Base-by-base conservation (phyloP, 2,329 filamentous ascomycete species). In the Pleoardoris graminearum region DNA sequence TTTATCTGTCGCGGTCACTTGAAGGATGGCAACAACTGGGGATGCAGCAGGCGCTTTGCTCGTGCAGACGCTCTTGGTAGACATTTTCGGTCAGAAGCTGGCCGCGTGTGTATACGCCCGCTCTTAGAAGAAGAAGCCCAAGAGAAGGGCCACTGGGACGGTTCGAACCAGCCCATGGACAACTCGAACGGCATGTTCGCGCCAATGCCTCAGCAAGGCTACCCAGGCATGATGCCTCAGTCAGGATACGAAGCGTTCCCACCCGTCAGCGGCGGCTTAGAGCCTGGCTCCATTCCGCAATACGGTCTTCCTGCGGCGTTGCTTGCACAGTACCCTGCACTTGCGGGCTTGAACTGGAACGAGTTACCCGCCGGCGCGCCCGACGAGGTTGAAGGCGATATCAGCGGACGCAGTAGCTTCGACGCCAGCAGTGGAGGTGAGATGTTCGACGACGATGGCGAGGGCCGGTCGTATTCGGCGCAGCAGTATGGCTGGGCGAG, bases 91-190 rank as follows among this genome's bases (percentile, higher is more conserved):
- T 96, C 91, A 2, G 94, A 99, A 76, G 94, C 94, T 2, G 94
- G 94, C 6, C 85, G 94, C 27, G 90, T 97, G 48, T 99, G 94
- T 70, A 99, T 99, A 75, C 96, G 96, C 64, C 92, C 94, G n/a
- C 78, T 99, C 11, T 82, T 99, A 1, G 94, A 99, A 59, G 94
- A 99, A 75, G 94, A 99, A 77, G 88, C 91, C 66, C 82, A 91
- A 29, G 89, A 95, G 66, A 85, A 88, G 41, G 78, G 82, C 23
- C 88, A 82, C 87, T 71, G 88, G 75, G 67, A 70, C 6, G 69
- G 73, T 48, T 74, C 77, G 55, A 64, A 62, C 48, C 73, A 91
- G 70, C 87, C 91, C 66, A 83, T 88, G 59, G 63, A 63, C 50
- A 68, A 66, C 32, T 63, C 76, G 80, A 86, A 72, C 46, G 64